Percentiles rank a stretch among this genome's conserved stretches.
Evolutionary conservation across 257 asterid genomes (phyloP).

Genomic region (Penstemon barbatus): DNA sequence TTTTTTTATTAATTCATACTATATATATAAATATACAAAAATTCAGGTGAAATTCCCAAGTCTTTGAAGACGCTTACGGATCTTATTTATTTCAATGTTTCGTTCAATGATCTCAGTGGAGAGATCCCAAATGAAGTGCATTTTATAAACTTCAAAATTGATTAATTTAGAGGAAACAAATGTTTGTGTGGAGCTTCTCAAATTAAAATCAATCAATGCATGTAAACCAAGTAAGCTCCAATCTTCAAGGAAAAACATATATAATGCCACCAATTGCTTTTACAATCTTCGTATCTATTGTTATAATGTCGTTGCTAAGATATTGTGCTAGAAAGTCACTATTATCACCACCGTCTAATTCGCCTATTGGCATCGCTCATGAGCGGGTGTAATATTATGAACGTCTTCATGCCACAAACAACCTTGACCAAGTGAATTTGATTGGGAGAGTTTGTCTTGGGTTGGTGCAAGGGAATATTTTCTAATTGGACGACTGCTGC

Average conservation of each 20-base stretch:
- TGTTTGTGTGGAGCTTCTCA: slow-evolving; percentile 4
- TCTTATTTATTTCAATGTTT: background rate
- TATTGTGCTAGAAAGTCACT: background rate
- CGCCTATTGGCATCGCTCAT: background rate
- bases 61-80: background rate
- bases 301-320: background rate
- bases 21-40: too few species aligned
- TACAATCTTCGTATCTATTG: background rate
- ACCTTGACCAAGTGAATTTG: background rate
- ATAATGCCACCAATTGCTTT: background rate
- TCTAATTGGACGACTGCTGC: background rate
- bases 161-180: background rate
- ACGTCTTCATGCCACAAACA: background rate
- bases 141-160: slow-evolving; percentile 2
- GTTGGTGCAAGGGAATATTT: slow-evolving; percentile 8
- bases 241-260: background rate
- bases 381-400: background rate
- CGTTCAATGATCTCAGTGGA: slow-evolving; percentile 10
- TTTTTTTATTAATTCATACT: too few species aligned
- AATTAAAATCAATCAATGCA: background rate
- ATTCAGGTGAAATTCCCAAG: slow-evolving; percentile 1
- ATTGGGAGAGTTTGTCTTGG: slow-evolving; percentile 13
- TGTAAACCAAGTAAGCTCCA: background rate
- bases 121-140: slow-evolving; percentile 16
- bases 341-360: too few species aligned